Conservation (phyloP, 257 asterid species). For the Solanum neorickii region DNA sequence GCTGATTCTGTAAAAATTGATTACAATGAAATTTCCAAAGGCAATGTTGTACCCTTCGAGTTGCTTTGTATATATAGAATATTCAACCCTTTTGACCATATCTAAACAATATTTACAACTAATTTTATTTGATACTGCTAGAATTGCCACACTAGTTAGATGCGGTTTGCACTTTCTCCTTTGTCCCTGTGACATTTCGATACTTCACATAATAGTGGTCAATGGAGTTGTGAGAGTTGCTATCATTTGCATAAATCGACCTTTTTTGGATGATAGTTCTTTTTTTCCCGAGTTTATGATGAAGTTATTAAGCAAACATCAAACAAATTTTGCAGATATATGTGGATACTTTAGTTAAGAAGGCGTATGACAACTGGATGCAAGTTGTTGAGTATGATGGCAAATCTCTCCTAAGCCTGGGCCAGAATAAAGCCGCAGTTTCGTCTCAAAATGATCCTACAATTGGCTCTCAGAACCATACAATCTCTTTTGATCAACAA, state of each 20-base stretch:
- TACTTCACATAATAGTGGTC: background rate
- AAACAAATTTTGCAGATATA: slow-evolving; percentile 37
- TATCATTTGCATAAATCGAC: background rate
- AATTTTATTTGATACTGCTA: background rate
- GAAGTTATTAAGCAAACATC: background rate
- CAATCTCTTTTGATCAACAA: slow-evolving; percentile 43
- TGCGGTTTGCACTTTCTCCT: background rate
- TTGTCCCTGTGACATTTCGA: background rate
- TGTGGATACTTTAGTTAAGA: slow-evolving; percentile 79
- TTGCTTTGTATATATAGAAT: background rate
- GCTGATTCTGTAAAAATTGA: background rate
- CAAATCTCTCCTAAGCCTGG: slow-evolving; percentile 62
- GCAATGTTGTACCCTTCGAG: background rate
- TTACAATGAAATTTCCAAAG: background rate
- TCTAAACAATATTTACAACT: background rate
- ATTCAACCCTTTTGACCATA: background rate
- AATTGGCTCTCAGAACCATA: slow-evolving; percentile 32
- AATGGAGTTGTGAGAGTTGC: background rate
- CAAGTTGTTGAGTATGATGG: slow-evolving; percentile 86
- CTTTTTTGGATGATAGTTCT: background rate
- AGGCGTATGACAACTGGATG: slow-evolving; percentile 90
- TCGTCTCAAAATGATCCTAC: slow-evolving; percentile 24
- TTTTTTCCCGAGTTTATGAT: background rate
- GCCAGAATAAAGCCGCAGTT: slow-evolving; percentile 31
- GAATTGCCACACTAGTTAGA: background rate